Evolutionary conservation across 768 basidiomycete species (phyloP), one percentile per base, ranked within the genome.

Genomic region (Cystoderma amianthinum): DNA sequence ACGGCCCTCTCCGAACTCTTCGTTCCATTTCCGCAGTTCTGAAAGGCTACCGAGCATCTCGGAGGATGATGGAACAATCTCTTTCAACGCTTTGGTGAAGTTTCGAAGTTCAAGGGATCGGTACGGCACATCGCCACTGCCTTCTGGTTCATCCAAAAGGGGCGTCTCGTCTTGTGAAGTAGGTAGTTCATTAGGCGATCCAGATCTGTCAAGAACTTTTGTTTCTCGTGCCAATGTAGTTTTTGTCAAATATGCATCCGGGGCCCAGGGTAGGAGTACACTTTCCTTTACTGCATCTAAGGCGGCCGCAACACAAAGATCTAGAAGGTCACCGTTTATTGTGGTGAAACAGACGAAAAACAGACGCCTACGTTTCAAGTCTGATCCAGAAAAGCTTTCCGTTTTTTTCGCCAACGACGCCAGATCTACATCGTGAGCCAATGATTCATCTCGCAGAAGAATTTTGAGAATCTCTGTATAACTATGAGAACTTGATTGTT

Each of bases 301-400:
- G 12, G 93, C 94, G 18, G 93, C 92, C 39, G 88, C 82, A 19
- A 97, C 93, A 57, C 92, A 94, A 16, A 96, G 63, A 62, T 97
- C 93, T 96, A 51, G 5, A 39, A 34, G 37, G n/a, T 17, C 43
- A 25, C 20, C 52, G 24, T n/a, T 36, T 40, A 48, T 44, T 38
- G 18, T 42, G 40, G 38, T 23, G 41, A 20, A 3, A 19, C n/a
- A 20, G 41, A n/a, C 9, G 20, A 32, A 32, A 32, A 43, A 36
- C 28, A 24, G 2, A 41, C 12, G 68, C 86, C 55, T 44, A 95
- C 93, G 90, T 61, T 95, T 96, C 44, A 97, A 68, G 59, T 97
- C 93, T 19, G 92, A 95, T 12, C 93, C 93, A 43, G 93, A 97
- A 60, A 92, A 97, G 39, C 76, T 79, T 41, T 87, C 85, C 0